Conservation (phyloP, 169 alveolate species). For the Amoebophrya sp. region DNA sequence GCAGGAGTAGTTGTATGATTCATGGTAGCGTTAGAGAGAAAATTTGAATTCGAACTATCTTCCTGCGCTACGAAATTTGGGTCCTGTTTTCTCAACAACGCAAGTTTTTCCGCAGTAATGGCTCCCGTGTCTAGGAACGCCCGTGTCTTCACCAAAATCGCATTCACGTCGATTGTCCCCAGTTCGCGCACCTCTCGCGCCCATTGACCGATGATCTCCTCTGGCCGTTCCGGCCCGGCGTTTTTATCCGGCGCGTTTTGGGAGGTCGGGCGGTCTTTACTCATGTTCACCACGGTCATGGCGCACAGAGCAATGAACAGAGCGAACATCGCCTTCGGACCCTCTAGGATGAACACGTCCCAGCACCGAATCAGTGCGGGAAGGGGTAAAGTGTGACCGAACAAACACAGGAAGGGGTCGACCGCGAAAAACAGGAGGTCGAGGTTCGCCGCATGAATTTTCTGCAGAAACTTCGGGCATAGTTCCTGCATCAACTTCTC, state of each 20-base stretch:
- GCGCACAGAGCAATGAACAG: neutral
- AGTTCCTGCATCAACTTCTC: neutral
- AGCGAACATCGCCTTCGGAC: neutral
- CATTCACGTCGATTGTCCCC: neutral
- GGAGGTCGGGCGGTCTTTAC: neutral
- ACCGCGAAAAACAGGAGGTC: neutral
- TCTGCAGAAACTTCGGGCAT: neutral
- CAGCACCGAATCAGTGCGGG: neutral
- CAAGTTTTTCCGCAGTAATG: neutral
- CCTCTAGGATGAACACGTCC: neutral
- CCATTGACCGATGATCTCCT: neutral
- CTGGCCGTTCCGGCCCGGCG: neutral
- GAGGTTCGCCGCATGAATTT: neutral
- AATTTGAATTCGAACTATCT: no score
- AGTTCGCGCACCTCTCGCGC: neutral
- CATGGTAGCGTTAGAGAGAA: no score
- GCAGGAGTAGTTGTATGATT: no score
- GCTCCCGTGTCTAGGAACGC: neutral
- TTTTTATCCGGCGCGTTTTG: neutral
- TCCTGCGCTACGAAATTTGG: no score
- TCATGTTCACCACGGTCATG: neutral
- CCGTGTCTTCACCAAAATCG: neutral
- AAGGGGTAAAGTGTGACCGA: neutral
- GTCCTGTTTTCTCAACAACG: neutral
- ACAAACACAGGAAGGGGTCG: neutral